Evolutionary conservation across 176 grass and related monocot genomes (phyloP), one percentile per base, ranked within the genome.

Genomic region (Paspalum notatum): DNA sequence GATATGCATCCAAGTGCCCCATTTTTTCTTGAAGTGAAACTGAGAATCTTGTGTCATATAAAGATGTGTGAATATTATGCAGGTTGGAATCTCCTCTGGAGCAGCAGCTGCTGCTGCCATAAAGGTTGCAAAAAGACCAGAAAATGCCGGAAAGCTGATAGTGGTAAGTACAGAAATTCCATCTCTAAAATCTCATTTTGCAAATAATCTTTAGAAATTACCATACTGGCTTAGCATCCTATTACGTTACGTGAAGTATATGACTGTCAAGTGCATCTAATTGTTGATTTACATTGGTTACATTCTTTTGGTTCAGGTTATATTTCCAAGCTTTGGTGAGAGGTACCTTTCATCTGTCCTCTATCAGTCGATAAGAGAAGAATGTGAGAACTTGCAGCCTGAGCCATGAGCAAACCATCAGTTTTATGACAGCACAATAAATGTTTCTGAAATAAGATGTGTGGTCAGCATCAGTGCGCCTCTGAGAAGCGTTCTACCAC

Each of bases 81-180:
- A 98, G 95, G 95, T 98, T 62, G 95, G 92, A 32, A 98, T 98
- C 88, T 98, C 95, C 12, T 98, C 95, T 54, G 95, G 95, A 27
- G 95, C 95, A 54, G 95, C 95, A 0, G 95, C 95, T 0, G 90
- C 88, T 0, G 92, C 95, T 21, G 95, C 95, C 20, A 84, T 95
- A 46, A 95, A 86, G 68, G 88, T 98, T 59, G 95, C 92, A 15
- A 89, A 85, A 66, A 93, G 88, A 83, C 86, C 92, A 67, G 90
- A 98, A 87, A 98, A 95, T 78, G 88, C 92, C n/a, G 90, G 92
- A 79, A 95, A 98, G 84, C 82, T 98, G 61, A 89, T 98, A 71
- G 88, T 75, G 57, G 95, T 89, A 87, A 83, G 81, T 84, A 21
- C 49, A 40, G 1, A 45, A 16, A 18, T 74, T 24, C 8, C 16